Percentiles rank a stretch among this genome's conserved stretches.
Evolutionary conservation across 129 eudicot species (phyloP).

Genomic region (Saposhnikovia divaricata): DNA sequence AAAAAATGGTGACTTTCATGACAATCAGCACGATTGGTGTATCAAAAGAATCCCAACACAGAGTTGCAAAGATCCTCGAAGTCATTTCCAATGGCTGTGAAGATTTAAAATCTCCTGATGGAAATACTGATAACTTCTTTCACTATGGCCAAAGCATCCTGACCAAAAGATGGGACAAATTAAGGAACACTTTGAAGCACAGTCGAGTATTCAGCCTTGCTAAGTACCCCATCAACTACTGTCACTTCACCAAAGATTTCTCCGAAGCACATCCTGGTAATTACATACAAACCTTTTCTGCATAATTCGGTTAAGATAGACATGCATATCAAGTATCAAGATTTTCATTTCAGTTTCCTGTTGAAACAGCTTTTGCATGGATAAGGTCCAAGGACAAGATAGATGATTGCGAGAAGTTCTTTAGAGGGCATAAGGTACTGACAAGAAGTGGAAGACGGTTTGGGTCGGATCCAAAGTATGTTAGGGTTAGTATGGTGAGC

Average conservation of each 20-base stretch:
- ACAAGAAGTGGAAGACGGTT: conserved; percentile 65
- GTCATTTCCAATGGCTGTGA: conserved; percentile 53
- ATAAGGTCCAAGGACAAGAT: conserved; percentile 39
- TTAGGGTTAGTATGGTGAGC: conserved; percentile 68
- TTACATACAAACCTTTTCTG: not conserved
- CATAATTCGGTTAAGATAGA: not conserved
- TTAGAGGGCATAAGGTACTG: conserved; percentile 42
- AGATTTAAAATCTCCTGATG: conserved; percentile 14
- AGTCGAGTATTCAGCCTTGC: conserved; percentile 32
- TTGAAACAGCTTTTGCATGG: conserved; percentile 85
- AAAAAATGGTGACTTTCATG: conserved; percentile 52
- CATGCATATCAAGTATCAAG: not conserved
- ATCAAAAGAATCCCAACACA: conserved; percentile 77
- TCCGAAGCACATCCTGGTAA: conserved; percentile 66
- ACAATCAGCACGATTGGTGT: conserved; percentile 70
- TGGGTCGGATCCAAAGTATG: conserved; percentile 44
- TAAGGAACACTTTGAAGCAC: conserved; percentile 37
- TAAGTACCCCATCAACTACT: conserved; percentile 43
- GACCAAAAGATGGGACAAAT: conserved; percentile 65
- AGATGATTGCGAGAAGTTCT: conserved; percentile 49
- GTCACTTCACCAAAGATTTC: conserved; percentile 39
- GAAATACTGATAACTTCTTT: conserved; percentile 37
- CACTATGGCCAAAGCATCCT: conserved; percentile 25
- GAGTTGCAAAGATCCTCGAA: conserved; percentile 63
- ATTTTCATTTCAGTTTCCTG: not conserved